Base-by-base conservation (phyloP, 2,329 filamentous ascomycete species). In the Clarireedia homoeocarpa region DNA sequence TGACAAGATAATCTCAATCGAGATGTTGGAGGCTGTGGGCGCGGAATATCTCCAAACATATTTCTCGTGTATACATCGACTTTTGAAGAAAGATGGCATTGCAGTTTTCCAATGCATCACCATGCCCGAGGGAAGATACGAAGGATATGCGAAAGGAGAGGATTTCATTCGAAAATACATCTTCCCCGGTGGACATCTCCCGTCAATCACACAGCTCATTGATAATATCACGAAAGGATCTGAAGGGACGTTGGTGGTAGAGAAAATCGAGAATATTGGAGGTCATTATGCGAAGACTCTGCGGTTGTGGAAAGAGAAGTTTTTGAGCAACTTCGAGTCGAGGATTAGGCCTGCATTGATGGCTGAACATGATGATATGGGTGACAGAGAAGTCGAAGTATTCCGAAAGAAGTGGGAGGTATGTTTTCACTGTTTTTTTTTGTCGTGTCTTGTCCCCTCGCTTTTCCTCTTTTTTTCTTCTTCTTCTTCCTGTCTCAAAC, bases 141-240 rank as follows among this genome's bases (percentile, higher is more conserved):
- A 82, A 60, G 79, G 77, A 6, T 89, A 89, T 65, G 77, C 81
- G 17, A 82, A 78, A 63, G 78, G 79, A 2, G 82, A 86, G 68
- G 86, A 89, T 66, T 90, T 90, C 70, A 89, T 90, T 66, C 80
- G 85, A 56, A 82, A 84, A 59, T 88, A 90, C 70, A 89, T 90
- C 54, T 90, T 91, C 70, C 87, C 86, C 0, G 86, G 86, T n/a
- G 87, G 86, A 0, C 85, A 89, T 65, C 72, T 90, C 6, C 82
- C 82, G 0, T 79, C 77, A 1, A 42, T 55, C 10, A 56, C 54
- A n/a, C 78, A 83, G 61, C 71, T 85, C 17, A 70, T 84, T 24
- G 72, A 75, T 50, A 77, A 83, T 36, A 84, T 90, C 60, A 78
- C 76, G 42, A 74, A 74, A 26, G 82, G 82, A 36, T 85, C 84